phyloP scores from a whole-genome alignment of 352 stramenopile genomes.

The Pseudoperonospora humuli region DNA sequence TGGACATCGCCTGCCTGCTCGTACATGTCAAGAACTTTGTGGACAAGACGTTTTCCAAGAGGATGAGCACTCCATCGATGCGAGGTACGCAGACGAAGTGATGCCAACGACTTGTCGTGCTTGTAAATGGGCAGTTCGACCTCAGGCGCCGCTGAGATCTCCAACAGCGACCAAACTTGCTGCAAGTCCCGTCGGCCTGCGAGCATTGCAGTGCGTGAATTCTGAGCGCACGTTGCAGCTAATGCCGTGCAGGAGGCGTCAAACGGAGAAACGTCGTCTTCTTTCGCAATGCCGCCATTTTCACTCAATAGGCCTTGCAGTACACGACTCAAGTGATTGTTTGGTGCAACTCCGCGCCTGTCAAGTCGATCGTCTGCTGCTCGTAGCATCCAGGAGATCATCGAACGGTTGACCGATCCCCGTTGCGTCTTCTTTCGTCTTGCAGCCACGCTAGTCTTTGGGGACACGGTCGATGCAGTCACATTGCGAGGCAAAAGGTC shows the following conservation, averaged over 20 bases:
- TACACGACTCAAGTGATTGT: conserved; percentile 38
- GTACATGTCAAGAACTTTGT: conserved; percentile 74
- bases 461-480: conserved; percentile 1
- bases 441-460: conserved; percentile 3
- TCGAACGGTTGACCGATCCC: conserved; percentile 33
- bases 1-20: conserved; percentile 71
- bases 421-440: conserved; percentile 15
- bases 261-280: neutral
- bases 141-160: conserved; percentile 49
- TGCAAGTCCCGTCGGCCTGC: conserved; percentile 61
- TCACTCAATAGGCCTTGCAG: conserved; percentile 33
- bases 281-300: conserved; percentile 1
- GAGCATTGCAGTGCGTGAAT: conserved; percentile 42
- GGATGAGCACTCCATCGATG: conserved; percentile 76
- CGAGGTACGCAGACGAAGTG: conserved; percentile 30
- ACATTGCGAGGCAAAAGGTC: conserved; percentile 22
- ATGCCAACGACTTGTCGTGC: conserved; percentile 9
- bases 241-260: conserved; percentile 12
- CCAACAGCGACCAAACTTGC: conserved; percentile 74
- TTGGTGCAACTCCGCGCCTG: conserved; percentile 14
- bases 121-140: conserved; percentile 48
- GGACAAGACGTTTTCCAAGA: conserved; percentile 66
- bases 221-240: conserved; percentile 47
- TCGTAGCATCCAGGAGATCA: conserved; percentile 56
- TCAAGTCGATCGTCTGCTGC: conserved; percentile 29